Percentiles rank a stretch among this genome's conserved stretches.
These are phyloP conservation scores for Aegle marmelos DNA, from an alignment of 345 rosid species.

Conservation along the genomic window DNA sequence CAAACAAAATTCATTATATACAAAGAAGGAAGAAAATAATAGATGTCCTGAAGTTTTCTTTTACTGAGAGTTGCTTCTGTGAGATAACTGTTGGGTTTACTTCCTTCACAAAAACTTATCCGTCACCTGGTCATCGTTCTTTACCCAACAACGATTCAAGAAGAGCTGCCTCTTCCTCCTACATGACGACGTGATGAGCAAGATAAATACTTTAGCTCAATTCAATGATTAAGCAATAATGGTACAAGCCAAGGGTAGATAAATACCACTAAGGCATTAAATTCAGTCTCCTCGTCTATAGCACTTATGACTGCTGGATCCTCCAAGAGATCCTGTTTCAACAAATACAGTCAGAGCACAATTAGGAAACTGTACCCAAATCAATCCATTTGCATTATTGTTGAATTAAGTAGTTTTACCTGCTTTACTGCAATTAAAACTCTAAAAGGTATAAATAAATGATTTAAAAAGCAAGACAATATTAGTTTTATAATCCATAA, in stretches of 20 bases:
- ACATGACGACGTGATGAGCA: neutral
- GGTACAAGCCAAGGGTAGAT: neutral
- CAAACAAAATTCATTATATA: neutral
- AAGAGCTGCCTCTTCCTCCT: conserved; percentile 95
- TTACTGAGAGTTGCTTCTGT: neutral
- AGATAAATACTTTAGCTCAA: neutral
- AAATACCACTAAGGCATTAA: conserved; percentile 89
- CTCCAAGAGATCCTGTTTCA: conserved; percentile 74
- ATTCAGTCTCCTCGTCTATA: conserved; percentile 89
- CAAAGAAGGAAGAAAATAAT: neutral
- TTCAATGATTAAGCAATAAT: conserved; percentile 12
- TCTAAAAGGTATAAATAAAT: neutral
- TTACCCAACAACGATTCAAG: conserved; percentile 68
- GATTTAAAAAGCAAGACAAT: neutral
- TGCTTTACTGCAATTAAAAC: neutral
- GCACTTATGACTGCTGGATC: conserved; percentile 73
- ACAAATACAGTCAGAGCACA: neutral
- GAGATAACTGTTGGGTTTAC: neutral
- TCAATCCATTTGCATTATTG: neutral
- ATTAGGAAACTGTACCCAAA: neutral
- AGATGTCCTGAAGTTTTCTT: neutral
- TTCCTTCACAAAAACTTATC: neutral
- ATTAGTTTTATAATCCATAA: neutral
- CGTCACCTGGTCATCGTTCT: conserved; percentile 34
- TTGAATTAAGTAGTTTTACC: neutral